phyloP scores from a whole-genome alignment of 176 grass and related monocot species.

The Poa pratensis region DNA sequence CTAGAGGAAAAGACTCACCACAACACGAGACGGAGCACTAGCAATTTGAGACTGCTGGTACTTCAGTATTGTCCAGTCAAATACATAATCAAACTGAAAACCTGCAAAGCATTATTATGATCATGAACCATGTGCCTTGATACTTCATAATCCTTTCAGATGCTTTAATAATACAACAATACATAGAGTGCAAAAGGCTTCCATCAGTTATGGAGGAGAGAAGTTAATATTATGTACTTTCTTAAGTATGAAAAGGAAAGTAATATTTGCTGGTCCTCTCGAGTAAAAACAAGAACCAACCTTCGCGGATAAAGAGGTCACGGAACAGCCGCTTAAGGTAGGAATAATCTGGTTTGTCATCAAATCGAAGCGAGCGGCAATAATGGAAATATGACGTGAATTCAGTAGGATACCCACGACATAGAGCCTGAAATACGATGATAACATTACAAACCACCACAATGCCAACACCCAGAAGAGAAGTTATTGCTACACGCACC shows the following conservation, averaged over 20 bases:
- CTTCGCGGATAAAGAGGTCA: constrained; percentile 97
- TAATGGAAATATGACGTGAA: constrained; percentile 99
- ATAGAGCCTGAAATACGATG: constrained; percentile 67
- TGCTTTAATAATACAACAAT: background rate
- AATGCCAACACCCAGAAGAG: constrained; percentile 11
- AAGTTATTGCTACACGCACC: constrained; percentile 41
- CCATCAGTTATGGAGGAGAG: background rate
- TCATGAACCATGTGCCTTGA: background rate
- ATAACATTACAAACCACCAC: constrained; percentile 37
- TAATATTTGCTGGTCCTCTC: background rate
- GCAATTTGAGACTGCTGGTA: constrained; percentile 96
- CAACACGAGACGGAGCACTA: constrained; percentile 70
- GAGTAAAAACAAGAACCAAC: constrained; percentile 46
- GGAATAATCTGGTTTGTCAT: constrained; percentile 96
- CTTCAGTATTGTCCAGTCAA: constrained; percentile 99
- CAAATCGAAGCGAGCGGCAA: constrained; percentile 86
- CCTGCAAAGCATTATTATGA: constrained; percentile 58
- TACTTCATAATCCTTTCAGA: background rate
- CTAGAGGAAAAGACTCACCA: constrained; percentile 44
- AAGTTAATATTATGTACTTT: background rate
- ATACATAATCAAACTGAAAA: constrained; percentile 99
- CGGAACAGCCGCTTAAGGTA: constrained; percentile 95
- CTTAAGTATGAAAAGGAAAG: background rate
- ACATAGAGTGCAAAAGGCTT: background rate
- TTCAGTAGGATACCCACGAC: constrained; percentile 85